These are phyloP conservation scores for Acrocalymma vagum DNA, from an alignment of 2,329 filamentous ascomycete species.

Conservation along the genomic window DNA sequence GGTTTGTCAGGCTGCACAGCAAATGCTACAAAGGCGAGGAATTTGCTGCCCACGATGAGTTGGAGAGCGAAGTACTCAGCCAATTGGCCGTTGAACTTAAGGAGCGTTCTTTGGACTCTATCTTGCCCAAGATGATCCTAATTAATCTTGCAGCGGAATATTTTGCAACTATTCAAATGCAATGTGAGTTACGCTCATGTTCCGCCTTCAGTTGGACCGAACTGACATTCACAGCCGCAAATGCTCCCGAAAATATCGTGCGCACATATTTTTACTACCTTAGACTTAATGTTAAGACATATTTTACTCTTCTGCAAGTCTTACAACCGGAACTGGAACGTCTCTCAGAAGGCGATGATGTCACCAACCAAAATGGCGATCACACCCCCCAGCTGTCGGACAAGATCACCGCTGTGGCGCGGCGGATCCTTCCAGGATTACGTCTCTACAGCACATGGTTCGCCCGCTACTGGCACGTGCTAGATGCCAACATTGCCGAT, in stretches of 20 bases:
- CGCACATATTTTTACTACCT: conserved; percentile 69
- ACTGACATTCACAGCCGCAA: conserved; percentile 28
- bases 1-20: conserved; percentile 88
- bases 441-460: conserved; percentile 76
- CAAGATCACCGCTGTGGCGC: conserved; percentile 66
- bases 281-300: conserved; percentile 79
- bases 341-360: conserved; percentile 57
- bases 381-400: conserved; percentile 50
- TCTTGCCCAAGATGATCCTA: conserved; percentile 80
- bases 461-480: conserved; percentile 61
- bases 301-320: conserved; percentile 74
- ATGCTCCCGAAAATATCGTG: conserved; percentile 44
- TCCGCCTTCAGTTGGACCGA: not conserved
- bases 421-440: conserved; percentile 69
- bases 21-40: conserved; percentile 80
- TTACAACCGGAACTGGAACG: conserved; percentile 74
- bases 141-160: conserved; percentile 88
- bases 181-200: conserved; percentile 54
- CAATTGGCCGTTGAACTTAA: conserved; percentile 78
- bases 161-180: conserved; percentile 69
- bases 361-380: conserved; percentile 51
- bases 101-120: conserved; percentile 69
- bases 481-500: conserved; percentile 64
- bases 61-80: conserved; percentile 85
- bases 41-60: conserved; percentile 78